Conservation (phyloP, 2,329 filamentous ascomycete species). For the Aspergillus quadricinctus region DNA sequence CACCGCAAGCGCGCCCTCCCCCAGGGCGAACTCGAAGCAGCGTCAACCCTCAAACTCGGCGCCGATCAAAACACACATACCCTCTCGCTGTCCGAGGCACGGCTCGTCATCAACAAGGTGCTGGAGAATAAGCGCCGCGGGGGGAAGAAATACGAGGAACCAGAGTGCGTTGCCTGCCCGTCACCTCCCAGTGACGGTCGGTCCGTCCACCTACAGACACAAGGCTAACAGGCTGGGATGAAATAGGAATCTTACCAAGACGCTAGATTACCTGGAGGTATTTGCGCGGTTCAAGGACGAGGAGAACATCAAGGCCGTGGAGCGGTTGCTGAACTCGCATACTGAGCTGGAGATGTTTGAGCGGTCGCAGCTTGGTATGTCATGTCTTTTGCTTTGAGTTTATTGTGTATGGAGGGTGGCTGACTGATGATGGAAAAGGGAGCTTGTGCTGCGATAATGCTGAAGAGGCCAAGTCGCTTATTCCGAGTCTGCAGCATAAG, state of each 20-base stretch:
- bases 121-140: constrained; percentile 74
- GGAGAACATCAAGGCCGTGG: constrained; percentile 91
- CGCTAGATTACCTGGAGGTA: constrained; percentile 85
- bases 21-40: constrained; percentile 75
- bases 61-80: constrained; percentile 92
- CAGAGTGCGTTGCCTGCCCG: constrained; percentile 54
- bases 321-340: constrained; percentile 75
- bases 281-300: constrained; percentile 96
- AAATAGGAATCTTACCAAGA: constrained; percentile 68
- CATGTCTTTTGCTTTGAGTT: constrained; percentile 2
- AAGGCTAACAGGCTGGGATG: not conserved
- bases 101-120: constrained; percentile 86
- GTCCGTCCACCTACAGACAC: not conserved
- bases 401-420: not conserved
- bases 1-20: constrained; percentile 41
- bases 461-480: constrained; percentile 94
- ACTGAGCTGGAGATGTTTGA: constrained; percentile 83
- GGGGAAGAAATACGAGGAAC: constrained; percentile 78
- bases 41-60: constrained; percentile 75
- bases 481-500: constrained; percentile 84
- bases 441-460: constrained; percentile 87
- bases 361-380: constrained; percentile 79
- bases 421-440: constrained; percentile 47
- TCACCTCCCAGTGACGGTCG: not conserved
- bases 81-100: constrained; percentile 85